phyloP scores from a whole-genome alignment of 2,329 filamentous ascomycete species.

The Cytospora piceae region DNA sequence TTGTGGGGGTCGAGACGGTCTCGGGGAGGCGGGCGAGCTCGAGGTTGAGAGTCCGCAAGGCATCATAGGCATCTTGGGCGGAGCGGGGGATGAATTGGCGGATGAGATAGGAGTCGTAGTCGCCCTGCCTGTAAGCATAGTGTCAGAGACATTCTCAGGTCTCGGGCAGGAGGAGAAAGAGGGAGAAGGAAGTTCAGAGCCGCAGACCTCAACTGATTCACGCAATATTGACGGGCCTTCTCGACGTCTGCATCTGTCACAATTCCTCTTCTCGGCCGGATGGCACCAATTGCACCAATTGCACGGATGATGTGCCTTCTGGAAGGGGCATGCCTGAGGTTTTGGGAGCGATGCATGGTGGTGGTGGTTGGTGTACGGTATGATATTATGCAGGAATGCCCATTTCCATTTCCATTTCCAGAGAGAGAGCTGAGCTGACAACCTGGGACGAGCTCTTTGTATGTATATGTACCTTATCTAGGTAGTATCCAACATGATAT shows the following conservation, averaged over 20 bases:
- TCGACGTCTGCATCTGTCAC: constrained; percentile 56
- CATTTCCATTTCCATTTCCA: neutral
- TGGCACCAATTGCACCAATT: constrained; percentile 4
- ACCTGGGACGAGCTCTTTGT: neutral
- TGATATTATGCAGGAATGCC: neutral
- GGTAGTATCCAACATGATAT: neutral
- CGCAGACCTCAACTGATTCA: constrained; percentile 54
- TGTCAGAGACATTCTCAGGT: neutral
- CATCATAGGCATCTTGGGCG: constrained; percentile 81
- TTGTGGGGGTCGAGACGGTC: constrained; percentile 82
- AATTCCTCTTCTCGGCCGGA: constrained; percentile 41
- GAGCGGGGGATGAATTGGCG: constrained; percentile 80
- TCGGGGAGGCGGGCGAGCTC: constrained; percentile 90
- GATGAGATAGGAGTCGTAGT: constrained; percentile 85
- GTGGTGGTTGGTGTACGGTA: too few species aligned
- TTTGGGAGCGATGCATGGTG: constrained; percentile 46
- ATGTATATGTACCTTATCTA: neutral
- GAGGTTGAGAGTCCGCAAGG: constrained; percentile 89
- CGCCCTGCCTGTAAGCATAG: constrained; percentile 68
- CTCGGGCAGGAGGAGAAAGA: constrained; percentile 6
- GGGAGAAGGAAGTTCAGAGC: neutral
- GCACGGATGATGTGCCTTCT: constrained; percentile 34
- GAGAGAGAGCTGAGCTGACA: neutral
- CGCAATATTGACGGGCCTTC: constrained; percentile 58
- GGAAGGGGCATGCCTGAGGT: constrained; percentile 43